Percentiles rank a stretch among this genome's conserved stretches.
These are phyloP conservation scores for Garcileccinum viscosum DNA, from an alignment of 1,284 basidiomycete species.

Conservation along the genomic window DNA sequence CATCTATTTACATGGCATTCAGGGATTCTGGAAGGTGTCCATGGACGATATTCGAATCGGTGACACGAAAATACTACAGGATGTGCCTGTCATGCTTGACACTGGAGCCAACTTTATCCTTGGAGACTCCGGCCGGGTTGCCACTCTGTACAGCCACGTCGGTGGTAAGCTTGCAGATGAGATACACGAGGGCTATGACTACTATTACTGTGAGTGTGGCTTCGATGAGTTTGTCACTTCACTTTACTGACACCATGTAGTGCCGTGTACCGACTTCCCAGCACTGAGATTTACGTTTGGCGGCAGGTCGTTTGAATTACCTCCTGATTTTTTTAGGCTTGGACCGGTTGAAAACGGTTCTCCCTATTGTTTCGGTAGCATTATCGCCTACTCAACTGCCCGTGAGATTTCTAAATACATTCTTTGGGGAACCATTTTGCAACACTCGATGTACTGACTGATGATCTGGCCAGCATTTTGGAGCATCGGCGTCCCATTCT, in stretches of 20 bases:
- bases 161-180: not conserved
- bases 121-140: not conserved
- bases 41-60: not conserved
- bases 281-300: not conserved
- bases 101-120: not conserved
- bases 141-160: not conserved
- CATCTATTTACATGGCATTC: not conserved
- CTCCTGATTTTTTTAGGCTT: not conserved
- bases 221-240: no score
- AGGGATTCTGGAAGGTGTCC: not conserved
- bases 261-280: not conserved
- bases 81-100: not conserved
- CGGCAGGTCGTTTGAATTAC: not conserved
- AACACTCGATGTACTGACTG: no score
- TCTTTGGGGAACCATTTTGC: no score
- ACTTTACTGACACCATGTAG: not conserved
- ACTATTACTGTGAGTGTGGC: not conserved
- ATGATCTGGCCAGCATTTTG: not conserved
- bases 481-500: not conserved
- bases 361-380: not conserved
- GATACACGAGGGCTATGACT: not conserved
- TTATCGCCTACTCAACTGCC: not conserved
- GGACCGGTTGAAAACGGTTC: not conserved
- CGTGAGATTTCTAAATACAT: not conserved
- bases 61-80: not conserved